These are phyloP conservation scores for Neohortaea acidophila DNA, from an alignment of 495 filamentous ascomycete genomes.

Conservation along the genomic window DNA sequence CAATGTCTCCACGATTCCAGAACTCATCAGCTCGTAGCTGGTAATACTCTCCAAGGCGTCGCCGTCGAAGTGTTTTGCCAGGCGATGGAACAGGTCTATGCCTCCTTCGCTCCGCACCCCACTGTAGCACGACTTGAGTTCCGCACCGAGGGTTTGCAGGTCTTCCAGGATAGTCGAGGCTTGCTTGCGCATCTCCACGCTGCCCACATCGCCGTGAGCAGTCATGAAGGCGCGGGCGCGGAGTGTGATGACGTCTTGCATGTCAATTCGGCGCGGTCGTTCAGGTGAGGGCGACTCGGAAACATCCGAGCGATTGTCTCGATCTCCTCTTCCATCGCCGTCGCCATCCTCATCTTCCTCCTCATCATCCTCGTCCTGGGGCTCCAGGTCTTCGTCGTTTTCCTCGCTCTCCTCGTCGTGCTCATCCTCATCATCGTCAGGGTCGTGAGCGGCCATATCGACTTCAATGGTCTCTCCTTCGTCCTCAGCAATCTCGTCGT, in stretches of 20 bases:
- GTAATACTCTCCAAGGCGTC: conserved; percentile 85
- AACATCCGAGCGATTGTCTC: conserved; percentile 4
- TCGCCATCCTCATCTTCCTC: conserved; percentile 44
- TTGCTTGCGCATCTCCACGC: conserved; percentile 56
- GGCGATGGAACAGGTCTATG: conserved; percentile 49
- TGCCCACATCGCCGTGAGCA: conserved; percentile 58
- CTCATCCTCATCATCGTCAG: conserved; percentile 34
- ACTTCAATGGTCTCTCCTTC: conserved; percentile 13
- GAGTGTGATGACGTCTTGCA: conserved; percentile 58
- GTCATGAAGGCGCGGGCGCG: conserved; percentile 72
- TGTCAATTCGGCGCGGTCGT: conserved; percentile 30
- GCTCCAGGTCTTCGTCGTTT: conserved; percentile 35
- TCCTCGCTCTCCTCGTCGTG: conserved; percentile 38
- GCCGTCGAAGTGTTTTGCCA: conserved; percentile 80
- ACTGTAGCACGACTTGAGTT: conserved; percentile 56
- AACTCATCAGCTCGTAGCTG: conserved; percentile 87
- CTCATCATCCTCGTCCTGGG: conserved; percentile 46
- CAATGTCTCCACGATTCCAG: conserved; percentile 70
- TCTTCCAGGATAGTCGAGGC: conserved; percentile 58
- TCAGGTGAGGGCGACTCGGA: conserved; percentile 5
- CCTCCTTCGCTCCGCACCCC: conserved; percentile 39
- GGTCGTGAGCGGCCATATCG: conserved; percentile 21
- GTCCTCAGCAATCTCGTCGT: conserved; percentile 17
- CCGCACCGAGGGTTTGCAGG: conserved; percentile 52
- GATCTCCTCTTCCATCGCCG: conserved; percentile 39